Evolutionary conservation across 2,329 filamentous ascomycete species (phyloP).

Genomic region (Colletotrichum zoysiae): DNA sequence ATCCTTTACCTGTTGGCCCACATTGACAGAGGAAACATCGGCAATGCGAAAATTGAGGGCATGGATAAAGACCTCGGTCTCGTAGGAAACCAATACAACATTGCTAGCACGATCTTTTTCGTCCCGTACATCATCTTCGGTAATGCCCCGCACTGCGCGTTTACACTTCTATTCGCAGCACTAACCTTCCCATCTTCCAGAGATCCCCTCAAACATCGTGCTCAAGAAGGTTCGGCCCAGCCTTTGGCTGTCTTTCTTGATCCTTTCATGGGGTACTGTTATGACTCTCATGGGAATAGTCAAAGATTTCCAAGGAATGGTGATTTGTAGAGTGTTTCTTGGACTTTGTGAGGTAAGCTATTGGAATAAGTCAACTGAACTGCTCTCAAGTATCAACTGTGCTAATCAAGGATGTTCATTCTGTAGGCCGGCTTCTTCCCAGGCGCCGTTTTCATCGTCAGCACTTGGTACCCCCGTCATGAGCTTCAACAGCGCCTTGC

Average conservation of each 20-base stretch:
- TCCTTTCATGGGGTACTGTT: slow-evolving; percentile 59
- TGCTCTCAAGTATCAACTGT: slow-evolving; percentile 50
- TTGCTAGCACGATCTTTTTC: slow-evolving; percentile 56
- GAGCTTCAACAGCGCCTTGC: slow-evolving; percentile 40
- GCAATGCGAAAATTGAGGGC: slow-evolving; percentile 32
- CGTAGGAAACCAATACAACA: slow-evolving; percentile 28
- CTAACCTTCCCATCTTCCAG: slow-evolving; percentile 60
- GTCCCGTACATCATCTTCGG: slow-evolving; percentile 66
- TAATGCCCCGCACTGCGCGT: background rate
- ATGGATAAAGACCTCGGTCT: slow-evolving; percentile 27
- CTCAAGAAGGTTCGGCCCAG: slow-evolving; percentile 73
- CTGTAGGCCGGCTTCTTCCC: slow-evolving; percentile 68
- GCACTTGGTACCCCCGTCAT: slow-evolving; percentile 65
- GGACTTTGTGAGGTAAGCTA: background rate
- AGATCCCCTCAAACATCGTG: slow-evolving; percentile 73
- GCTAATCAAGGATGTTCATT: slow-evolving; percentile 59
- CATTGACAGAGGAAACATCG: slow-evolving; percentile 41
- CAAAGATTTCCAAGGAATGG: slow-evolving; percentile 42
- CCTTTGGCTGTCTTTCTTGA: slow-evolving; percentile 74
- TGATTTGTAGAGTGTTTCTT: background rate
- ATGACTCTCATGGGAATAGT: slow-evolving; percentile 45
- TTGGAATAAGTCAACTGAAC: background rate
- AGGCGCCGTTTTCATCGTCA: slow-evolving; percentile 63
- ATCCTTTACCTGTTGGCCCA: slow-evolving; percentile 43
- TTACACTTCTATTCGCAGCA: background rate